Evolutionary conservation across 2,329 filamentous ascomycete genomes (phyloP).

Genomic region (Herpotrichia juniperi): DNA sequence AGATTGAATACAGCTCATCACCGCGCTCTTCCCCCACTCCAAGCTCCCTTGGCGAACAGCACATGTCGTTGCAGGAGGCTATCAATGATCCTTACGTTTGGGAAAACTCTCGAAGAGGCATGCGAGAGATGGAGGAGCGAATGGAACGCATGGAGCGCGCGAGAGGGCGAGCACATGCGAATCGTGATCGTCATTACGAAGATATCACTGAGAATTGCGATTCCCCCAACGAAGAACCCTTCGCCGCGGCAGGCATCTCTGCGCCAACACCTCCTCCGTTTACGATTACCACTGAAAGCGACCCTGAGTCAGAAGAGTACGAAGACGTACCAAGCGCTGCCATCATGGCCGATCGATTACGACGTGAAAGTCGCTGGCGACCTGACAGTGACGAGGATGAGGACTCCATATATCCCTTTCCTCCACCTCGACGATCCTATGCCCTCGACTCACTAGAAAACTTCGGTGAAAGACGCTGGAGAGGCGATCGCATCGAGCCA

Average conservation of each 20-base stretch:
- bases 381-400: conserved; percentile 46
- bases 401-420: conserved; percentile 29
- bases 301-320: conserved; percentile 41
- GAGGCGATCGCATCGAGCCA: conserved; percentile 42
- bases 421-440: conserved; percentile 28
- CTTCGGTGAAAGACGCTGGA: conserved; percentile 32
- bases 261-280: conserved; percentile 48
- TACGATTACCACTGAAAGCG: conserved; percentile 46
- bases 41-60: conserved; percentile 34
- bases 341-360: conserved; percentile 46
- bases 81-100: conserved; percentile 41
- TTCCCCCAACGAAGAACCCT: conserved; percentile 27
- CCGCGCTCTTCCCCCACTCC: conserved; percentile 33
- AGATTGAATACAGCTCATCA: conserved; percentile 64
- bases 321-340: conserved; percentile 46
- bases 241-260: conserved; percentile 32
- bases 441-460: conserved; percentile 33
- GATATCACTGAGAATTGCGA: conserved; percentile 39
- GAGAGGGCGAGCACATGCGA: neutral
- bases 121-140: conserved; percentile 32
- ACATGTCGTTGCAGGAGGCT: conserved; percentile 41
- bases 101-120: conserved; percentile 33
- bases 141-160: conserved; percentile 29
- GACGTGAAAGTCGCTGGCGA: conserved; percentile 46
- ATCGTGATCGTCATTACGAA: conserved; percentile 19